Evolutionary conservation across 2,329 filamentous ascomycete species (phyloP), one percentile per base, ranked within the genome.

Genomic region (Trichoderma arundinaceum): DNA sequence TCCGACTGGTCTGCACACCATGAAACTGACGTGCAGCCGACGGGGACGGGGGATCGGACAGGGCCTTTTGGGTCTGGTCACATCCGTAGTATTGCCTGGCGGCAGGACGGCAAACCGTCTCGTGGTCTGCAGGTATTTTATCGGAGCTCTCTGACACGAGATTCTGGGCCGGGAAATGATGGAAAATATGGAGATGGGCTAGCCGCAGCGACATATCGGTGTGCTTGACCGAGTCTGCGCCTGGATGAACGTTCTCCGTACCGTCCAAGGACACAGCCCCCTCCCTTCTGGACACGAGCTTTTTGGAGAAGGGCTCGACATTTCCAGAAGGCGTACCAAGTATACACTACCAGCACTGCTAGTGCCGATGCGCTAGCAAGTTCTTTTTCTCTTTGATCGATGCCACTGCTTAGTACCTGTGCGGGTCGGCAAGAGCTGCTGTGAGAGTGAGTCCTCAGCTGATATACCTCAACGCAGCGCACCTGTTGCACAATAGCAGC

Each of bases 1-100:
- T 39, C 33, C 43, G 35, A 38, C 38, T 54, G 38, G 48, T 57
- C 59, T 66, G 57, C 57, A 56, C 38, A 49, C 64, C 51, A 52
- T 56, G 59, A 64, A 66, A 66, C 56, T 66, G 64, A 66, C 64
- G 64, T 66, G 64, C 64, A 66, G 64, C 46, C 56, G 49, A 54
- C 49, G 17, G 60, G 51, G 41, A 28, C 28, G 60, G 49, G 48
- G 48, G 60, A 63, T 52, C 39, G 48, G 59, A 43, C 28, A 52
- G 49, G 39, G 59, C 32, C 56, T 56, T 46, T 46, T 32, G 57
- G 44, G 43, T 49, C 44, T 46, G 22, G 57, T 39, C 57, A 60
- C 46, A 49, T 49, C 46, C 19, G 46, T 19, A 28, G 46, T 6
- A 19, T 17, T 46, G 44, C 22, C 22, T 4, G 22, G 22, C 22